Conservation (phyloP, 2,329 filamentous ascomycete genomes). For the Neonectria magnoliae region DNA sequence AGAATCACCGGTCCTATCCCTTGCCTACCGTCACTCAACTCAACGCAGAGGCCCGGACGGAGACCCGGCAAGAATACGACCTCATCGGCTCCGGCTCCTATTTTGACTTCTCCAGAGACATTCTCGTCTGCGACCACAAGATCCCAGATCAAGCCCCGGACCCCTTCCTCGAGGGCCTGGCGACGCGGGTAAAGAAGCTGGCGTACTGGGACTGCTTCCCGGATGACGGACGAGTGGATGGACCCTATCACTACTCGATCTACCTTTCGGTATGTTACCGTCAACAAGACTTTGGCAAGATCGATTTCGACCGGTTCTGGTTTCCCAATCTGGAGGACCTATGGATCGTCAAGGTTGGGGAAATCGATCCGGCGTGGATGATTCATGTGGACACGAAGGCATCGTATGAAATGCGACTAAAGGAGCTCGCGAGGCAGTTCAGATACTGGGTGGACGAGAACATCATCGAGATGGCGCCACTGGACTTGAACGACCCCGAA, state of each 20-base stretch:
- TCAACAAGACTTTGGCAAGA: slow-evolving; percentile 43
- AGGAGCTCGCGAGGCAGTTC: slow-evolving; percentile 50
- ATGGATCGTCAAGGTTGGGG: slow-evolving; percentile 53
- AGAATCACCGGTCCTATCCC: slow-evolving; percentile 45
- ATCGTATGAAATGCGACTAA: slow-evolving; percentile 43
- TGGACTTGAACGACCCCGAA: slow-evolving; percentile 49
- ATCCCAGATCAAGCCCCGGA: slow-evolving; percentile 48
- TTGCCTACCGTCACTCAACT: slow-evolving; percentile 50
- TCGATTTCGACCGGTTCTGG: slow-evolving; percentile 51
- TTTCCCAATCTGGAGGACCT: slow-evolving; percentile 52
- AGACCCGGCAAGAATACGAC: slow-evolving; percentile 50
- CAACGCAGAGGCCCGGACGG: slow-evolving; percentile 48
- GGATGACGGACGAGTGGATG: slow-evolving; percentile 50
- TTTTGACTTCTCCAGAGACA: slow-evolving; percentile 50
- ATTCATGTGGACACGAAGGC: slow-evolving; percentile 46
- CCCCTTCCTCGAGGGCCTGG: slow-evolving; percentile 47
- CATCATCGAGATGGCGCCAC: slow-evolving; percentile 50
- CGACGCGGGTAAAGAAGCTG: slow-evolving; percentile 47
- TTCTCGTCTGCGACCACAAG: slow-evolving; percentile 51
- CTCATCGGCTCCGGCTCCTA: slow-evolving; percentile 48
- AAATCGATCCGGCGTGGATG: slow-evolving; percentile 50
- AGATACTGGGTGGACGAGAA: slow-evolving; percentile 52
- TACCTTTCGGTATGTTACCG: slow-evolving; percentile 49
- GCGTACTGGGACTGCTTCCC: slow-evolving; percentile 54
- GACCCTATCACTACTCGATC: slow-evolving; percentile 47